Evolutionary conservation across 129 eudicot genomes (phyloP).

Genomic region (Solidago caesia): DNA sequence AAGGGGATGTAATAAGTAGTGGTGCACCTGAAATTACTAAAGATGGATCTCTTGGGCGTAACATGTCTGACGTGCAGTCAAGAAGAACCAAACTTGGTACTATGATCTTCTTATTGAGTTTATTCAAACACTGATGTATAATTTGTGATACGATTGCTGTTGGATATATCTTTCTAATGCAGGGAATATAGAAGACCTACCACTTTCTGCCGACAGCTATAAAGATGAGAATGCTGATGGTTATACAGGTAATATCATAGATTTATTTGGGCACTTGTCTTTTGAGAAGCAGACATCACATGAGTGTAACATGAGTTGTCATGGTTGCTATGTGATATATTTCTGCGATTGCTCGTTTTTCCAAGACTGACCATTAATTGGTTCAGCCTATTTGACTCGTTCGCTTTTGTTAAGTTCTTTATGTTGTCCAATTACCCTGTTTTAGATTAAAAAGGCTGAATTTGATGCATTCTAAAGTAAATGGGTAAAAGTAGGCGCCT

Average conservation of each 20-base stretch:
- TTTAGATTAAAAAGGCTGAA: neutral
- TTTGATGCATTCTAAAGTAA: neutral
- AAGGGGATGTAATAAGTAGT: constrained; percentile 80
- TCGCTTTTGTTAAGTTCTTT: neutral
- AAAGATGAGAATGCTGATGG: constrained; percentile 42
- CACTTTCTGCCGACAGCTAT: constrained; percentile 40
- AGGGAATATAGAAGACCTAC: constrained; percentile 81
- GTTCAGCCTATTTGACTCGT: neutral
- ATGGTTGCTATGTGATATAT: neutral
- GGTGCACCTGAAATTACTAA: constrained; percentile 77
- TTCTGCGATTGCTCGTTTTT: neutral
- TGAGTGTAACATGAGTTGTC: neutral
- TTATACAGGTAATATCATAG: constrained; percentile 39
- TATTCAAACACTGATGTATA: neutral
- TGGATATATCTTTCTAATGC: constrained; percentile 21
- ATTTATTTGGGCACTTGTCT: constrained; percentile 24
- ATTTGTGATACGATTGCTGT: constrained; percentile 12
- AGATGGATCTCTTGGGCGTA: constrained; percentile 67
- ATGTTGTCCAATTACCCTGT: neutral
- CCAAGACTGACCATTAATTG: neutral
- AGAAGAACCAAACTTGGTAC: constrained; percentile 73
- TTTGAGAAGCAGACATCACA: constrained; percentile 30
- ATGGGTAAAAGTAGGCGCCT: neutral
- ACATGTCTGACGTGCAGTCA: constrained; percentile 49
- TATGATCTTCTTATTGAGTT: neutral